Conservation (phyloP, 768 basidiomycete genomes). For the Termitomyces titanicus region DNA sequence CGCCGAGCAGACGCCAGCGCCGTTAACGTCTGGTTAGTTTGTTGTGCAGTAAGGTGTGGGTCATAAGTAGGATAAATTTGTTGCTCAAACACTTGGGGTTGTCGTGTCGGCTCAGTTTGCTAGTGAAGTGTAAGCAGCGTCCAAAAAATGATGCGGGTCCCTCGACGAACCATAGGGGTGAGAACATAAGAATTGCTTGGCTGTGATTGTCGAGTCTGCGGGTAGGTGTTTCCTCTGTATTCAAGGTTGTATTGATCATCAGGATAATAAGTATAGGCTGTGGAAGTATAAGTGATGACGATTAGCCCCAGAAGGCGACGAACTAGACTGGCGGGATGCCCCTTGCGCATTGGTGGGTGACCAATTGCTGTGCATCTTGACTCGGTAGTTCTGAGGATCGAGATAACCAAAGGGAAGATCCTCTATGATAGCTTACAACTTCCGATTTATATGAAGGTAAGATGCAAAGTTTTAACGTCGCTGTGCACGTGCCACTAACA, state of each 20-base stretch:
- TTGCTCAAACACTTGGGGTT: constrained; percentile 1
- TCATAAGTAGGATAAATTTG: constrained; percentile 10
- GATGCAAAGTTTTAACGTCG: neutral
- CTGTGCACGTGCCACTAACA: constrained; percentile 12
- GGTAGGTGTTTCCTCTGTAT: neutral
- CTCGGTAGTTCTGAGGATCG: neutral
- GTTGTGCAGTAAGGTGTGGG: constrained; percentile 17
- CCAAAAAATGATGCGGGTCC: neutral
- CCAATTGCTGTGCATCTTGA: constrained; percentile 15
- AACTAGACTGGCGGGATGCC: neutral
- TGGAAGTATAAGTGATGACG: neutral
- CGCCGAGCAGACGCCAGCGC: constrained; percentile 18
- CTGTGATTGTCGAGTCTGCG: neutral
- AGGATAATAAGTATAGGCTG: constrained; percentile 9
- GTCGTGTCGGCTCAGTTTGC: constrained; percentile 1
- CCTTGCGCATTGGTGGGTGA: constrained; percentile 9
- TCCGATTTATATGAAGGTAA: constrained; percentile 9
- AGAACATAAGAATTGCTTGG: constrained; percentile 6
- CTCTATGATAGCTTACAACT: constrained; percentile 1
- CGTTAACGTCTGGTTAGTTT: constrained; percentile 19
- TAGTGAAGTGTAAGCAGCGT: constrained; percentile 3
- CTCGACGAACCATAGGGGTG: constrained; percentile 9
- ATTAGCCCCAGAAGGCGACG: neutral
- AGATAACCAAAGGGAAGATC: neutral
- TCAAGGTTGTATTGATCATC: constrained; percentile 5